Evolutionary conservation across 352 stramenopile genomes (phyloP).

Genomic region (Globisporangium perplexum): DNA sequence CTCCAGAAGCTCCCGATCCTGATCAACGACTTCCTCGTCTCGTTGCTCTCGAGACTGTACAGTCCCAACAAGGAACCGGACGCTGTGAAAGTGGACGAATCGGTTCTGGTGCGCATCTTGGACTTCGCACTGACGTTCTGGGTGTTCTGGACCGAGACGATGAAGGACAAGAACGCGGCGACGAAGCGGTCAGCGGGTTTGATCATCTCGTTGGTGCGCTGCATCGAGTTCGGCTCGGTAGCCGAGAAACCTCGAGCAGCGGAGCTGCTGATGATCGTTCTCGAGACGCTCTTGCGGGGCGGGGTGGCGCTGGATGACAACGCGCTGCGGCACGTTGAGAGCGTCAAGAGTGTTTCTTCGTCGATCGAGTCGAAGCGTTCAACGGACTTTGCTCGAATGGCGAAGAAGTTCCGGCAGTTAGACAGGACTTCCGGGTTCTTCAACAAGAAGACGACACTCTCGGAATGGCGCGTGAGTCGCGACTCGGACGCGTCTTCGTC

Average conservation of each 20-base stretch:
- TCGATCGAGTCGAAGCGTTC: conserved; percentile 59
- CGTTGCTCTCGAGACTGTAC: conserved; percentile 47
- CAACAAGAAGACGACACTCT: conserved; percentile 25
- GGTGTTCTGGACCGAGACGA: conserved; percentile 55
- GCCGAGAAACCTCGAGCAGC: conserved; percentile 61
- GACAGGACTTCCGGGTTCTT: conserved; percentile 52
- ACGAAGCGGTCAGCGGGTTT: conserved; percentile 53
- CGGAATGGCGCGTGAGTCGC: conserved; percentile 8
- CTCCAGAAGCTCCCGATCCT: conserved; percentile 64
- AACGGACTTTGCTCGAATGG: conserved; percentile 59
- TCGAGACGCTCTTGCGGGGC: conserved; percentile 44
- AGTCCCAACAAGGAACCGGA: conserved; percentile 10
- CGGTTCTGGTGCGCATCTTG: conserved; percentile 52
- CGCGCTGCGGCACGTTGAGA: conserved; percentile 40
- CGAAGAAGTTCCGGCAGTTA: conserved; percentile 62
- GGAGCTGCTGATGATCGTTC: conserved; percentile 61
- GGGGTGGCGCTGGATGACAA: conserved; percentile 47
- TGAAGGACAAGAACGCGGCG: conserved; percentile 39
- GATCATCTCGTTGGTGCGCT: conserved; percentile 46
- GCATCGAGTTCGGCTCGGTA: conserved; percentile 33
- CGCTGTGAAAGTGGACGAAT: conserved; percentile 31
- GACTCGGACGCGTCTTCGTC: not conserved
- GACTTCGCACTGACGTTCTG: conserved; percentile 73
- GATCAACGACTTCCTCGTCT: conserved; percentile 69
- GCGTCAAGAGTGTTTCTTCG: conserved; percentile 35